These are phyloP conservation scores for Fusarium circinatum DNA, from an alignment of 2,329 filamentous ascomycete species.

Conservation along the genomic window DNA sequence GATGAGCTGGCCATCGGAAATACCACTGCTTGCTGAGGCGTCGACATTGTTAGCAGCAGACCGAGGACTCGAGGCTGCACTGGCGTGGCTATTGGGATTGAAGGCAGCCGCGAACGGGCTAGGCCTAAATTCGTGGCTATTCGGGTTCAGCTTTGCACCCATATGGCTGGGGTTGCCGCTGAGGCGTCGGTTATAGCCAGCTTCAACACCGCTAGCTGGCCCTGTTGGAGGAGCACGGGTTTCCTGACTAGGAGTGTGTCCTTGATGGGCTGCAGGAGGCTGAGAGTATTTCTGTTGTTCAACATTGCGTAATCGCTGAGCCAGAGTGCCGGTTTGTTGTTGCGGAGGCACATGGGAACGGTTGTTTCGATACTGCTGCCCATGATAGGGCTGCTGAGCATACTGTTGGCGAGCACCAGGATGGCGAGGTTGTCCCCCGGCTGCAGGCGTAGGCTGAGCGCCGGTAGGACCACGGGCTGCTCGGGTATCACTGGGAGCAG, in stretches of 20 bases:
- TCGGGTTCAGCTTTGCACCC: slow-evolving; percentile 69
- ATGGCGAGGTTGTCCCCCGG: slow-evolving; percentile 55
- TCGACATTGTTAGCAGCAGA: slow-evolving; percentile 65
- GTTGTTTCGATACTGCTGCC: slow-evolving; percentile 60
- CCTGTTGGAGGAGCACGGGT: slow-evolving; percentile 78
- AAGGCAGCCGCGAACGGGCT: slow-evolving; percentile 84
- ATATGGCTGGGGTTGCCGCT: slow-evolving; percentile 63
- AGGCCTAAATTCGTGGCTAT: slow-evolving; percentile 83
- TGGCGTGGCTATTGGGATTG: slow-evolving; percentile 74
- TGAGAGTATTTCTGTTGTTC: slow-evolving; percentile 64
- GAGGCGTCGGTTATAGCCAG: slow-evolving; percentile 63
- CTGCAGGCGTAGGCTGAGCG: slow-evolving; percentile 45
- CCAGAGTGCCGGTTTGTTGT: slow-evolving; percentile 58
- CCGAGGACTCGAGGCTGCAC: slow-evolving; percentile 77
- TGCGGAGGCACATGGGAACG: slow-evolving; percentile 56
- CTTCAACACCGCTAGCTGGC: slow-evolving; percentile 68
- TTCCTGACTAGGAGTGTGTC: slow-evolving; percentile 68
- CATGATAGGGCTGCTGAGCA: slow-evolving; percentile 58
- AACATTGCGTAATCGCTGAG: slow-evolving; percentile 61
- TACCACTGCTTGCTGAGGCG: slow-evolving; percentile 34
- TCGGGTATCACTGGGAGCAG: slow-evolving; percentile 43
- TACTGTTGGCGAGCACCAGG: slow-evolving; percentile 60
- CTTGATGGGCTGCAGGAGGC: slow-evolving; percentile 54
- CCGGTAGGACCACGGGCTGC: slow-evolving; percentile 49
- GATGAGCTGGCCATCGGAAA: slow-evolving; percentile 61